A percentile compares a stretch with the other conserved stretches of the same genome.
These are phyloP conservation scores for Cicer arietinum DNA, from an alignment of 306 rosid species.

Conservation along the genomic window DNA sequence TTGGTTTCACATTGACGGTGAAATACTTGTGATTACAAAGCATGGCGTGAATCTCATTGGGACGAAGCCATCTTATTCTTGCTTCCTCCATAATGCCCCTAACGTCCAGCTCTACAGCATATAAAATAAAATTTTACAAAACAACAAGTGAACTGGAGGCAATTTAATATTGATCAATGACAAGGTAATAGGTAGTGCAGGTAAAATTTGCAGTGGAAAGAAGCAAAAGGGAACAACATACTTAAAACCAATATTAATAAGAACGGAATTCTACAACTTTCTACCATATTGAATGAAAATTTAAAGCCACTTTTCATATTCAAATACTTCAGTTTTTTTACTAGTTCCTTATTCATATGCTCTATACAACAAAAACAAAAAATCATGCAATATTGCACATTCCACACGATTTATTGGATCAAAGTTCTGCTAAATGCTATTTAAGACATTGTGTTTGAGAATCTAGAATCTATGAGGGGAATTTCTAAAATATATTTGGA, in stretches of 20 bases:
- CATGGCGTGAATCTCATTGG: conserved; percentile 93
- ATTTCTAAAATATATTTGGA: too few species aligned
- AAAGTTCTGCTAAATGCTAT: background rate
- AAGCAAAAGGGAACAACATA: conserved; percentile 1
- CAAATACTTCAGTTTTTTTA: background rate
- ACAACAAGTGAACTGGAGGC: conserved; percentile 27
- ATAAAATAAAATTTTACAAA: conserved; percentile 41
- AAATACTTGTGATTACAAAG: conserved; percentile 83
- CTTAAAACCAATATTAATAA: conserved; percentile 1
- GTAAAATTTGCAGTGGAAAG: conserved; percentile 25
- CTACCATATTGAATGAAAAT: conserved; percentile 7
- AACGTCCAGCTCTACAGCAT: conserved; percentile 75
- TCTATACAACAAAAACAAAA: background rate
- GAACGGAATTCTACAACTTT: background rate
- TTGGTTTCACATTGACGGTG: conserved; percentile 79
- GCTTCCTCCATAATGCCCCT: conserved; percentile 75
- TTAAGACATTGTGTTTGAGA: conserved; percentile 18
- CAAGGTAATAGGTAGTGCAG: background rate
- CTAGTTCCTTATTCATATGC: conserved; percentile 1
- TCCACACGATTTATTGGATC: conserved; percentile 26
- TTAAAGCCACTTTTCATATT: conserved; percentile 7
- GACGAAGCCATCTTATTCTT: conserved; percentile 89
- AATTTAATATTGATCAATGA: conserved; percentile 8
- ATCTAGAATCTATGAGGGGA: too few species aligned
- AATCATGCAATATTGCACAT: background rate